Evolutionary conservation across 208 protist species (phyloP), one percentile per base, ranked within the genome.

Genomic region (Trypanosomatidae sp.): DNA sequence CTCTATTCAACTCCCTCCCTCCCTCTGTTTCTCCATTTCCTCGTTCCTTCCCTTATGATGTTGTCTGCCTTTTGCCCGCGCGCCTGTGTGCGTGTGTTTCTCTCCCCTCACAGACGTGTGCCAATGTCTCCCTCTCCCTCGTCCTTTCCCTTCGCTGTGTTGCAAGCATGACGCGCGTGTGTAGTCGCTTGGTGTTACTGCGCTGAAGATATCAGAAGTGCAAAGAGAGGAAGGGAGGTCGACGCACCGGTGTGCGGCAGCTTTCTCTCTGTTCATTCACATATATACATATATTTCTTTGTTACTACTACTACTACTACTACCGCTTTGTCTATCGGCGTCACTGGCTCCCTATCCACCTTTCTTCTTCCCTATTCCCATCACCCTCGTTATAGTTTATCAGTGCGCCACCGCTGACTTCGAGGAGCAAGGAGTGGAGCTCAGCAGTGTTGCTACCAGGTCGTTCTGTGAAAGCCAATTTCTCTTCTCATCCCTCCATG

Each of bases 21-120:
- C 8, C 22, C 69, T 9, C 52, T 60, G 30, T 60, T 71, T 36
- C 17, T 15, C 36, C 28, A 39, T 62, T 75, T 75, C 41, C 50
- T 73, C 36, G 5, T 56, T 33, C 52, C 28, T 71, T 39, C 36
- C 36, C 69, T 19, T 79, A 60, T 70, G 58, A 44, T 75, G 25
- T 33, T 62, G 49, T 74, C 44, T 74, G 47, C 36, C 41, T 74
- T 28, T 46, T 55, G 50, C 12, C 33, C 50, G 50, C 66, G 50
- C 50, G 36, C 36, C 1, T 39, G 36, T 39, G 36, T 39, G 36
- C 3, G 36, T 39, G 36, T 39, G 36, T 39, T 39, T 39, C 36
- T 39, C 36, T 6, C 36, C 36, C 36, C 36, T 6, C 36, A 39
- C 36, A 39, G 36, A 39, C 3, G 36, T 39, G 36, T 39, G 36